Base-by-base conservation (phyloP, 2,329 filamentous ascomycete species). In the Drechslerella dactyloides region DNA sequence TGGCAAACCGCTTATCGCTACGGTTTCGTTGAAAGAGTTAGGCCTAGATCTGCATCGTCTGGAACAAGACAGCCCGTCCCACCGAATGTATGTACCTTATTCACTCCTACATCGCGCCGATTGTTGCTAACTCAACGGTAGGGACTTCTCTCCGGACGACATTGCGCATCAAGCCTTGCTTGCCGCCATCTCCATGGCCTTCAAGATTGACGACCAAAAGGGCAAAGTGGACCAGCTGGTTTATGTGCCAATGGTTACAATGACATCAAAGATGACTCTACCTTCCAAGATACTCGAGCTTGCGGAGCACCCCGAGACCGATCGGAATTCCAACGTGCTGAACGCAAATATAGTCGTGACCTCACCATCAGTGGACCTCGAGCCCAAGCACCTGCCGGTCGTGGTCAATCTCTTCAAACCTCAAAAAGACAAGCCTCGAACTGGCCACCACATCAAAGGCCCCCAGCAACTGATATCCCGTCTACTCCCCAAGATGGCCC, bases 241-340 rank as follows among this genome's bases (percentile, higher is more conserved):
- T 21, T 99, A 99, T 78, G 86, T 99, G 48, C 94, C 94, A 0
- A 97, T 99, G 94, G 90, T 93, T 19, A 99, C 94, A 0, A 96
- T 93, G 1, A 99, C 89, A 0, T 87, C 97, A 69, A 91, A 93
- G 79, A 97, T 94, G 0, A 99, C 96, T 0, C 81, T 97, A 6
- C 93, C 93, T 4, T 96, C 94, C 11, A 97, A 97, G 80, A 96
- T 93, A 0, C 88, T 99, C 10, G 90, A 93, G 78, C 85, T 93
- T 60, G 86, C 88, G 1, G 85, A 88, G 66, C 85, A 89, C 35
- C 82, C 82, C 64, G 89, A 89, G 75, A 88, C 86, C 40, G 92
- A 97, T 80, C 87, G 91, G 73, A 99, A 99, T 77, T 90, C 91
- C 54, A 99, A 99, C 78, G 94, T 99, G 42, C 83, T 99, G 15